Evolutionary conservation across 495 filamentous ascomycete species (phyloP).

Genomic region (Penicillium nucicola): DNA sequence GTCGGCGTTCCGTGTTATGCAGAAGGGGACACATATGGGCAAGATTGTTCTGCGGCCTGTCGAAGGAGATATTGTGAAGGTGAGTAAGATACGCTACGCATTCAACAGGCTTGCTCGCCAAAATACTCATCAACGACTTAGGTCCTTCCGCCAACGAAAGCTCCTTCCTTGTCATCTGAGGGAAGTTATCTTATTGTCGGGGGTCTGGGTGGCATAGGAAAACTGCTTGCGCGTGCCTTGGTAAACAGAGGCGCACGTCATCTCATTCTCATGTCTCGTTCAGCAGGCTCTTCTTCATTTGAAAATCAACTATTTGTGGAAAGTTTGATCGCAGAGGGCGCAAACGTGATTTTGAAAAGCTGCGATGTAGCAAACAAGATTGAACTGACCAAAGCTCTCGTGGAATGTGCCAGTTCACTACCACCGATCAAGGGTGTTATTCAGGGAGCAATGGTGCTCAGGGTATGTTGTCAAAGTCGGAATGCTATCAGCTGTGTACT

Average conservation of each 20-base stretch:
- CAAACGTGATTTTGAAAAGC: conserved; percentile 16
- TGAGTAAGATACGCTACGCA: background rate
- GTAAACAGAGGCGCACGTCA: conserved; percentile 53
- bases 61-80: conserved; percentile 59
- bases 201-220: conserved; percentile 57
- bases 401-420: conserved; percentile 1
- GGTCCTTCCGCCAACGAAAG: conserved; percentile 19
- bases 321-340: too few species aligned
- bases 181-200: conserved; percentile 46
- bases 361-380: conserved; percentile 21
- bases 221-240: conserved; percentile 58
- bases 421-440: conserved; percentile 34
- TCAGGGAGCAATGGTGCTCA: conserved; percentile 39
- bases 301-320: conserved; percentile 10
- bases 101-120: background rate
- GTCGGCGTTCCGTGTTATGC: conserved; percentile 48
- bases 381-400: conserved; percentile 14
- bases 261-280: conserved; percentile 48
- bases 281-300: conserved; percentile 29
- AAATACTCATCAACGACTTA: background rate
- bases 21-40: conserved; percentile 34
- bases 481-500: too few species aligned
- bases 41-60: conserved; percentile 36
- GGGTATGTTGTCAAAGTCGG: conserved; percentile 8
- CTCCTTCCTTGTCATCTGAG: conserved; percentile 13